Base-by-base conservation (phyloP, 2,329 filamentous ascomycete genomes). In the Arthrobotrys sinensis region DNA sequence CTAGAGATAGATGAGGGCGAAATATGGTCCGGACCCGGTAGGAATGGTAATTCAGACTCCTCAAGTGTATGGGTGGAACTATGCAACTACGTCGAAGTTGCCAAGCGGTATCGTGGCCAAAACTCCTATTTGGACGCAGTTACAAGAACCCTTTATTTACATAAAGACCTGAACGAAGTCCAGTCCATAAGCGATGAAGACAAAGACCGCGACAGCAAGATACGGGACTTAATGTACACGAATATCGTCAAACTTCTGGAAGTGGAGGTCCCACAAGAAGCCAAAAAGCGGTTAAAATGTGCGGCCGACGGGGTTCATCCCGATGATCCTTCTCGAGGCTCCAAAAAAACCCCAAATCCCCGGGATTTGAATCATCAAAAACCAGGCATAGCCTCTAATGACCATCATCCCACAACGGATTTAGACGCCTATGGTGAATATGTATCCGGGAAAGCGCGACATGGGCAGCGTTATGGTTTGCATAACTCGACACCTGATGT, bases 1-100 rank as follows among this genome's bases (percentile, higher is more conserved):
- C 55, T 62, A 28, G 55, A 62, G 24, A 62, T 62, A 43, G 19
- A 62, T 8, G 34, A 62, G 4, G 55, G 55, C 12, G 11, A 62
- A 34, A 45, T 2, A 36, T 38, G 32, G 32, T 16, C 28, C n/a
- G 21, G 21, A 21, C 34, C 36, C 1, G 11, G 14, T 11, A 32
- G 24, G 12, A 10, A 62, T 10, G 7, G 6, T 40, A 36, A 14
- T 19, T 36, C 14, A 10, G 36, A 34, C 14, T 32, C 5, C 19
- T 4, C 14, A 12, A 8, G 12, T 11, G 38, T 40, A 28, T 62
- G 16, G 16, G 19, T 34, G 16, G 36, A 32, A 45, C 34, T 62
- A 14, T 62, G 36, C 34, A 40, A 62, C 10, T 43, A 43, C n/a
- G 36, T 62, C 16, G 40, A 40, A 24, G 21, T 16, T n/a, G 55